phyloP scores from a whole-genome alignment of 139 green algal species.

The Chloropicon primus region DNA sequence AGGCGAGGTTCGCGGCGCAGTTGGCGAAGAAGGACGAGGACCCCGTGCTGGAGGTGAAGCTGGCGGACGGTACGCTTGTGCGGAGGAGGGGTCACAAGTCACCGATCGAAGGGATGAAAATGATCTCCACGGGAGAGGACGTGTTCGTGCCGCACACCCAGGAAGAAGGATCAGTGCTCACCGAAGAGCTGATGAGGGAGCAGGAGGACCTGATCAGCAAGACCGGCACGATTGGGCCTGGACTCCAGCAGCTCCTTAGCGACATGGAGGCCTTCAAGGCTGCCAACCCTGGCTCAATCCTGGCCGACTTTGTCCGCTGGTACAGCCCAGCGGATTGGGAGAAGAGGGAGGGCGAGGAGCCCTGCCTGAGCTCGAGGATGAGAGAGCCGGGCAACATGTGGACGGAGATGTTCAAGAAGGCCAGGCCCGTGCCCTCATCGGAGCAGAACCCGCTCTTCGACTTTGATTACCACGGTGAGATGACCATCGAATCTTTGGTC shows the following conservation, averaged over 20 bases:
- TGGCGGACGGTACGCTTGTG: not conserved
- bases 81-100: not conserved
- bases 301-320: slow-evolving; percentile 17
- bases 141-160: not conserved
- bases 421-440: not conserved
- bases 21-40: not conserved
- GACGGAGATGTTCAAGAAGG: not conserved
- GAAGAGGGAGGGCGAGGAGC: not conserved
- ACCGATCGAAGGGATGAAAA: not conserved
- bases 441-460: not conserved
- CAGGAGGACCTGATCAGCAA: not conserved
- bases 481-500: slow-evolving; percentile 16
- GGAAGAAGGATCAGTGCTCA: not conserved
- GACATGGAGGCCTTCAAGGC: slow-evolving; percentile 22
- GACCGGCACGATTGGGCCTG: slow-evolving; percentile 14
- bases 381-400: not conserved
- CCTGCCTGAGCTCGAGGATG: not conserved
- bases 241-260: slow-evolving; percentile 16
- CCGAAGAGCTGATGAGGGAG: not conserved
- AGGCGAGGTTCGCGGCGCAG: not conserved
- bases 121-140: not conserved
- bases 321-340: slow-evolving; percentile 13
- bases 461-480: slow-evolving; percentile 15
- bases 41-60: not conserved
- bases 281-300: slow-evolving; percentile 6